These are phyloP conservation scores for Talaromyces atroroseus DNA, from an alignment of 2,329 filamentous ascomycete species.

Conservation along the genomic window DNA sequence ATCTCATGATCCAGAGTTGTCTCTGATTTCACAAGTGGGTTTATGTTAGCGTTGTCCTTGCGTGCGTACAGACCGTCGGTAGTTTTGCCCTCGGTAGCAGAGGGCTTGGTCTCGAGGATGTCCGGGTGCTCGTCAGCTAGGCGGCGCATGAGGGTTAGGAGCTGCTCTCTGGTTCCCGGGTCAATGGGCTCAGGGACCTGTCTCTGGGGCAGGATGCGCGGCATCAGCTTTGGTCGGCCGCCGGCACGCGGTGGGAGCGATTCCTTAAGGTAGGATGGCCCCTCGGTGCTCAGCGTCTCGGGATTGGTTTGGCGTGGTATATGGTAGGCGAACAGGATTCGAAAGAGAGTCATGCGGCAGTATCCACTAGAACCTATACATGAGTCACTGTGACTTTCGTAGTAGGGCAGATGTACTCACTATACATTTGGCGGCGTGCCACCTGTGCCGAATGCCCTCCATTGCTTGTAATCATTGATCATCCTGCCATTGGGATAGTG, in stretches of 20 bases:
- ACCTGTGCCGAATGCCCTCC: conserved; percentile 10
- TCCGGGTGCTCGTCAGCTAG: conserved; percentile 1
- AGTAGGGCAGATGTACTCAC: background rate
- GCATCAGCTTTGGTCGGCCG: conserved; percentile 7
- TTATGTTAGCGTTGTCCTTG: background rate
- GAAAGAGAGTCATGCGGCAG: conserved; percentile 7
- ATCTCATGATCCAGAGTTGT: background rate
- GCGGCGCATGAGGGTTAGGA: background rate
- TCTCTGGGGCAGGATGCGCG: conserved; percentile 11
- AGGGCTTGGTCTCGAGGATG: conserved; percentile 5
- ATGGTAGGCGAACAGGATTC: conserved; percentile 10
- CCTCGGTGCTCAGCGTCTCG: conserved; percentile 4
- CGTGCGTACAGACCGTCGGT: conserved; percentile 10
- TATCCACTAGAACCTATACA: conserved; percentile 5
- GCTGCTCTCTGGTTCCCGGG: background rate
- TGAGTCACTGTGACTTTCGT: too few relatives aligned
- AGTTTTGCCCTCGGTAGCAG: conserved; percentile 1
- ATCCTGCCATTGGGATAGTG: background rate
- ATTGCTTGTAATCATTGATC: conserved; percentile 10
- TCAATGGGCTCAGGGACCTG: conserved; percentile 6
- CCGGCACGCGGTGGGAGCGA: conserved; percentile 1
- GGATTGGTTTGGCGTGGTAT: conserved; percentile 7
- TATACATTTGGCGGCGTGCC: conserved; percentile 9
- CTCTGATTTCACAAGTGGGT: background rate
- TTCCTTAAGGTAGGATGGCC: conserved; percentile 2